These are phyloP conservation scores for Parsonsia alboflavescens DNA, from an alignment of 257 asterid genomes.

Conservation along the genomic window DNA sequence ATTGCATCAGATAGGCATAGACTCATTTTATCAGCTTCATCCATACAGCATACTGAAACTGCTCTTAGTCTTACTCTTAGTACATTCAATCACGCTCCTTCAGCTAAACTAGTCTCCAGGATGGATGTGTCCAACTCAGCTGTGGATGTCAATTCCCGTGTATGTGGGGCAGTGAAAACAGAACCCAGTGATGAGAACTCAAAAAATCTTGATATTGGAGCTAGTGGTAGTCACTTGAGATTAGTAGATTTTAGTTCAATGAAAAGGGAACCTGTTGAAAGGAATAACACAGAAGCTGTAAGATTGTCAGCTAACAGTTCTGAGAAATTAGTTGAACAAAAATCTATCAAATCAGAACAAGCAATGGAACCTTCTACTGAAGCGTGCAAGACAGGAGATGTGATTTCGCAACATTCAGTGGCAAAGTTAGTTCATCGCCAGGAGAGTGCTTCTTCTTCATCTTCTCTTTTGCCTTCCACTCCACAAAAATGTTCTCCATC, in stretches of 20 bases:
- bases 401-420: slow-evolving; percentile 28
- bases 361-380: slow-evolving; percentile 31
- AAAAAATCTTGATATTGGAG: slow-evolving; percentile 29
- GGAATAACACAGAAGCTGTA: slow-evolving; percentile 24
- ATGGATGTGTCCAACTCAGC: slow-evolving; percentile 22
- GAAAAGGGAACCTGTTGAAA: slow-evolving; percentile 41
- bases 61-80: slow-evolving; percentile 68
- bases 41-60: slow-evolving; percentile 35
- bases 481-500: slow-evolving; percentile 41
- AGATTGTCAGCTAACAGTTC: slow-evolving; percentile 26
- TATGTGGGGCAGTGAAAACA: slow-evolving; percentile 39
- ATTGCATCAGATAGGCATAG: slow-evolving; percentile 23
- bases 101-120: slow-evolving; percentile 22
- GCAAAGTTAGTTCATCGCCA: slow-evolving; percentile 43
- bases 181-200: slow-evolving; percentile 62
- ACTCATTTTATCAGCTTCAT: slow-evolving; percentile 28
- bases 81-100: slow-evolving; percentile 24
- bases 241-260: slow-evolving; percentile 28
- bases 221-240: slow-evolving; percentile 33
- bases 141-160: slow-evolving; percentile 25
- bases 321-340: slow-evolving; percentile 32
- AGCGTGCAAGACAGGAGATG: slow-evolving; percentile 17
- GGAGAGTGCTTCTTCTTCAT: slow-evolving; percentile 59
- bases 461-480: slow-evolving; percentile 43
- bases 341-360: slow-evolving; percentile 52